Evolutionary conservation across 345 rosid genomes (phyloP), one percentile per base, ranked within the genome.

Genomic region (Tarenaya hassleriana): DNA sequence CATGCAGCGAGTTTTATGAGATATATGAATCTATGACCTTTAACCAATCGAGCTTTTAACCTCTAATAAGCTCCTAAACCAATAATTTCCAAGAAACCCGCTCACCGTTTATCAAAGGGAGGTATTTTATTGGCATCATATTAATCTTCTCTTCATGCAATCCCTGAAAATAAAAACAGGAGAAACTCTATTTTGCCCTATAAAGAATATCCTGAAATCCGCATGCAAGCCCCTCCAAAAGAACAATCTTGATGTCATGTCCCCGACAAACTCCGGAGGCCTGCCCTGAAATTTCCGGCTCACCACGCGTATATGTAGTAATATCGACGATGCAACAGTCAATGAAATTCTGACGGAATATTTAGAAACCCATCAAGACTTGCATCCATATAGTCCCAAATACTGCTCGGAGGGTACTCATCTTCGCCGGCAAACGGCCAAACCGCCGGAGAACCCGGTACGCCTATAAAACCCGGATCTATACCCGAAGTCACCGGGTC

Each of bases 401-500:
- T 60, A 39, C 48, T 69, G 10, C 76, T 62, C 33, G 78, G 63
- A 1, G 77, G 71, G 31, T 73, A 78, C 33, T 87, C 96, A 5
- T 84, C 94, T 50, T 79, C 96, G 16, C 68, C 70, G 0, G 75
- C 52, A 33, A 76, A 61, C 16, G 84, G 90, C 96, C 96, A 84
- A 20, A 76, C 50, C 6, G 79, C 29, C 0, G 87, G 78, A 15
- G 80, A 73, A 42, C 69, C 78, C 4, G 73, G 74, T 14, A 70
- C 77, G 11, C 62, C 75, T 33, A 49, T 49, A 12, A 68, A 57
- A 19, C 62, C 69, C 12, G 83, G 83, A 72, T 73, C 82, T 45
- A 61, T 33, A 56, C 33, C 66, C 50, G 80, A 77, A 68, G 83
- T 60, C 60, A 64, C 45, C 34, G 67, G 44, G 50, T 61, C 67